phyloP scores from a whole-genome alignment of 2,329 filamentous ascomycete genomes.

The Uncinocarpus reesii region DNA sequence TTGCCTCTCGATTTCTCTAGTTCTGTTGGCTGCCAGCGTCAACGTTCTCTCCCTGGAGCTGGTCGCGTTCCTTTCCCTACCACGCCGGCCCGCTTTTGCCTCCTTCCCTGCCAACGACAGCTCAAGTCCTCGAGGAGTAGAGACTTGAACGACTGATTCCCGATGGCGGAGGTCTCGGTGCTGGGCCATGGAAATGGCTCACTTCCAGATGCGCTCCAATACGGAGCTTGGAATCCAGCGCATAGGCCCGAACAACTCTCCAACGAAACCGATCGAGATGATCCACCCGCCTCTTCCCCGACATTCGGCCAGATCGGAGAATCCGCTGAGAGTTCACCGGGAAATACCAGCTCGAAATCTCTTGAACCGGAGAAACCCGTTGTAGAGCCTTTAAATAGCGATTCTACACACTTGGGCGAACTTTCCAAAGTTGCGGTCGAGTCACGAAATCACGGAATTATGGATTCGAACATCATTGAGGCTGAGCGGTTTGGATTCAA shows the following conservation, averaged over 20 bases:
- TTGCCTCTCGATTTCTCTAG: not conserved
- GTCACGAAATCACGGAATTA: not conserved
- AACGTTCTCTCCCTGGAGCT: not conserved
- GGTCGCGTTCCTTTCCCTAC: not conserved
- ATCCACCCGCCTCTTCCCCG: not conserved
- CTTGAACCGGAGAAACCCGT: no score
- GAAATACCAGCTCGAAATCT: no score
- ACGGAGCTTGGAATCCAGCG: slow-evolving; percentile 47
- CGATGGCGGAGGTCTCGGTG: slow-evolving; percentile 11
- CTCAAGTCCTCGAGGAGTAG: not conserved
- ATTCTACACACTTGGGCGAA: not conserved
- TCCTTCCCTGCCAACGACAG: slow-evolving; percentile 5
- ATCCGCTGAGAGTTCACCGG: not conserved
- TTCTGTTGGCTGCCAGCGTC: slow-evolving; percentile 10
- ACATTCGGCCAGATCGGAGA: not conserved
- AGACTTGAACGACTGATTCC: not conserved
- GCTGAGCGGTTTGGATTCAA: no score
- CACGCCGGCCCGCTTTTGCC: not conserved
- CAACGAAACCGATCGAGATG: not conserved
- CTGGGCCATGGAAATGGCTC: slow-evolving; percentile 4
- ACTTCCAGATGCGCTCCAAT: slow-evolving; percentile 12
- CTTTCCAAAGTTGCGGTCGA: not conserved
- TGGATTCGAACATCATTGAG: not conserved
- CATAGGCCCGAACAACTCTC: slow-evolving; percentile 36
- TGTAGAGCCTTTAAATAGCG: no score